These are phyloP conservation scores for Moesziomyces sp. DNA, from an alignment of 1,284 basidiomycete species.

Conservation along the genomic window DNA sequence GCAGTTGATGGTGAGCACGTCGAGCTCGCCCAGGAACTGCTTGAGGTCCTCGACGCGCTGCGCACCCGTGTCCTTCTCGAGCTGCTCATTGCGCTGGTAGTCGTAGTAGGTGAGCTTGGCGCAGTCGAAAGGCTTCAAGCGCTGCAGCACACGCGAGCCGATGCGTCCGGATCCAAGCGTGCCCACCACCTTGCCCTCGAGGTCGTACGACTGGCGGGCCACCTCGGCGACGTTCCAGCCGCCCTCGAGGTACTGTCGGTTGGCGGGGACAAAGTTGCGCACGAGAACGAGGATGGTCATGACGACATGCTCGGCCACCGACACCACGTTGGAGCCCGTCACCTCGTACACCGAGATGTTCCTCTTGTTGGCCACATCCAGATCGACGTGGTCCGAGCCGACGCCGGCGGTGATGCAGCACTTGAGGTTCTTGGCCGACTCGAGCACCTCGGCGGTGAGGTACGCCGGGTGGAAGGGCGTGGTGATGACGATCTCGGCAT, in stretches of 20 bases:
- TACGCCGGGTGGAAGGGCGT: constrained; percentile 88
- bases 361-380: constrained; percentile 85
- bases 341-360: constrained; percentile 81
- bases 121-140: constrained; percentile 85
- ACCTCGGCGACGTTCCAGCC: constrained; percentile 66
- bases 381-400: constrained; percentile 86
- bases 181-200: constrained; percentile 90
- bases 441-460: constrained; percentile 82
- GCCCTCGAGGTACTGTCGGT: constrained; percentile 66
- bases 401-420: constrained; percentile 93
- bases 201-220: constrained; percentile 74
- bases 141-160: constrained; percentile 76
- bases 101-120: constrained; percentile 95
- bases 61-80: constrained; percentile 78
- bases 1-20: constrained; percentile 88
- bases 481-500: constrained; percentile 75
- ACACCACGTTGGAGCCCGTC: constrained; percentile 77
- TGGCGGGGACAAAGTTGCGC: constrained; percentile 84
- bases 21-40: constrained; percentile 82
- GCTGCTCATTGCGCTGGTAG: constrained; percentile 80
- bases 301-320: constrained; percentile 90
- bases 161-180: constrained; percentile 76
- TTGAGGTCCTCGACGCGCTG: constrained; percentile 84
- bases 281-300: constrained; percentile 86
- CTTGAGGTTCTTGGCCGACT: constrained; percentile 87